Evolutionary conservation across 176 grass and related monocot genomes (phyloP).

Genomic region (Zoysia japonica): DNA sequence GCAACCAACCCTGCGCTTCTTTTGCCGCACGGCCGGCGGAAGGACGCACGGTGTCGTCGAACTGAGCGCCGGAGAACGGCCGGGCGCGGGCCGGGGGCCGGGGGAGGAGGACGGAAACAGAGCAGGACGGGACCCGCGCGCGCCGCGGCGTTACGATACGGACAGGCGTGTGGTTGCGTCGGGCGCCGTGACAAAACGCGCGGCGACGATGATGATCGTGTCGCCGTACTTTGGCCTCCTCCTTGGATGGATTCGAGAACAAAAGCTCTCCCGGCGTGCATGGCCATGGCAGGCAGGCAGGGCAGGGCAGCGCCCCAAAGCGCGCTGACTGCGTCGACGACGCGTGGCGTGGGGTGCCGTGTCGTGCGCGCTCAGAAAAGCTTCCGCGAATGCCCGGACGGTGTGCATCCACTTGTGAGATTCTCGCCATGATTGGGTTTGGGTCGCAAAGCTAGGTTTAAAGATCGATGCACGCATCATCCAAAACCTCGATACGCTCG

Average conservation of each 20-base stretch:
- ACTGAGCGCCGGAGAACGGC: conserved; percentile 5
- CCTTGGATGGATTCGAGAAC: conserved; percentile 34
- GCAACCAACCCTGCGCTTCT: neutral
- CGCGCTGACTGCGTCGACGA: neutral
- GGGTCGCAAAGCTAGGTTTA: neutral
- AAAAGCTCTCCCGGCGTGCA: conserved; percentile 11
- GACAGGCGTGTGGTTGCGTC: conserved; percentile 34
- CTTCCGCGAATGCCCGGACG: neutral
- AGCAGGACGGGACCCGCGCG: neutral
- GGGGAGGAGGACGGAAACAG: neutral
- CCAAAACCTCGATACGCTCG: too few species aligned
- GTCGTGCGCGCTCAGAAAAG: neutral
- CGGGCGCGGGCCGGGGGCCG: neutral
- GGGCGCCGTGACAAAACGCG: conserved; percentile 32
- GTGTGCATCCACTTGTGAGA: conserved; percentile 30
- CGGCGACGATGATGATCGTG: conserved; percentile 49
- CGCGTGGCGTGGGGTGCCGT: neutral
- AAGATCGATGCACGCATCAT: neutral
- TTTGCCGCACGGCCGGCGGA: conserved; percentile 38
- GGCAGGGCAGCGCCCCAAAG: conserved; percentile 3
- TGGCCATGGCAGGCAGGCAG: neutral
- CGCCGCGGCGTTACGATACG: conserved; percentile 21
- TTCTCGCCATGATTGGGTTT: conserved; percentile 15
- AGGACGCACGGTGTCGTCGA: conserved; percentile 44
- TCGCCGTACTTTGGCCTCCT: conserved; percentile 48